These are phyloP conservation scores for Madurella fahalii DNA, from an alignment of 2,329 filamentous ascomycete genomes.

Conservation along the genomic window DNA sequence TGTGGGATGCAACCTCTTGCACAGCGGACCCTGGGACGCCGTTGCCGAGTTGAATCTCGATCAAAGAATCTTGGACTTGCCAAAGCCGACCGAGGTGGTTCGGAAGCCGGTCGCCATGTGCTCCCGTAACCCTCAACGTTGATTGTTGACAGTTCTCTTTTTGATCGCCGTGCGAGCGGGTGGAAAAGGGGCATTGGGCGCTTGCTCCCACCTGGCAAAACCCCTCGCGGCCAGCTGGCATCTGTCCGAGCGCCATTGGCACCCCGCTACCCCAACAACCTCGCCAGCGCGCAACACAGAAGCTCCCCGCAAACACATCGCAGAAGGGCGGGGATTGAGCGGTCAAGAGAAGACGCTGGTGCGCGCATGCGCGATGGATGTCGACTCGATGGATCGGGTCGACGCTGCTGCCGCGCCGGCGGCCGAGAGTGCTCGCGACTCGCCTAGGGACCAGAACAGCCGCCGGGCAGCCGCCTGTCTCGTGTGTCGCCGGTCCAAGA, in stretches of 20 bases:
- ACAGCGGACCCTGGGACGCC: constrained; percentile 8
- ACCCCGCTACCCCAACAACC: constrained; percentile 3
- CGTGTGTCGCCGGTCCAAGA: constrained; percentile 61
- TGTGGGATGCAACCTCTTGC: constrained; percentile 8
- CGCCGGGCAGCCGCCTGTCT: constrained; percentile 28
- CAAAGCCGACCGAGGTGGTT: neutral
- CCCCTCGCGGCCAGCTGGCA: neutral
- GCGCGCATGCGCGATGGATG: constrained; percentile 13
- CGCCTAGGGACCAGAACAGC: constrained; percentile 23
- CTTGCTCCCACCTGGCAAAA: neutral
- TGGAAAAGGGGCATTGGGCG: neutral
- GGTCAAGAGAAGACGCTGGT: constrained; percentile 11
- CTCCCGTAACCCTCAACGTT: neutral
- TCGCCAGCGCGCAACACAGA: neutral
- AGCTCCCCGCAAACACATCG: constrained; percentile 10
- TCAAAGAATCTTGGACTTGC: neutral
- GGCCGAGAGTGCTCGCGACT: constrained; percentile 15
- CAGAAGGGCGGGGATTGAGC: constrained; percentile 9
- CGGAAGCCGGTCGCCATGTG: neutral
- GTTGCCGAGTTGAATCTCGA: neutral
- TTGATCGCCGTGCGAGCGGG: neutral
- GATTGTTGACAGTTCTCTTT: neutral
- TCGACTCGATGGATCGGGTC: constrained; percentile 19
- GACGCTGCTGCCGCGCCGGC: constrained; percentile 15
- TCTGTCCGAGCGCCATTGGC: neutral